These are phyloP conservation scores for Ploettnerulaceae sp. DNA, from an alignment of 2,329 filamentous ascomycete species.

Conservation along the genomic window DNA sequence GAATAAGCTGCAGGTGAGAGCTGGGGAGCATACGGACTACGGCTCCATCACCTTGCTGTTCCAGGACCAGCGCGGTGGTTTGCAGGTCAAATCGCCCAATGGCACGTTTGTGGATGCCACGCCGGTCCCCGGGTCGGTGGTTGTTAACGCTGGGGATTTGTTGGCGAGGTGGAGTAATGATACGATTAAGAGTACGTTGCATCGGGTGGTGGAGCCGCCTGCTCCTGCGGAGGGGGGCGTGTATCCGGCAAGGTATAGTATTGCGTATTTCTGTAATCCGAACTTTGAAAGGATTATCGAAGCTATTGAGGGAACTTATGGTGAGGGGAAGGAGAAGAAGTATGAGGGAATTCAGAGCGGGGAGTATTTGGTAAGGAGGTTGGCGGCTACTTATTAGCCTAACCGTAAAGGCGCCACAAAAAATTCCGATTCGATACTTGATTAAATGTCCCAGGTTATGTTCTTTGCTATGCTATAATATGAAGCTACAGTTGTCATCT, in stretches of 20 bases:
- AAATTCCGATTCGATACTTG: not conserved
- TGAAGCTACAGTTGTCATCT: not conserved
- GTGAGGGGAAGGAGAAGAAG: conserved; percentile 62
- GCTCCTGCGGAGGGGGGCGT: conserved; percentile 44
- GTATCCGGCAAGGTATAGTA: conserved; percentile 77
- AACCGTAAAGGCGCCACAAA: not conserved
- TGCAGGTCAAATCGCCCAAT: conserved; percentile 60
- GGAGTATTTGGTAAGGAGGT: conserved; percentile 72
- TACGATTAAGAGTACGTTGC: conserved; percentile 82
- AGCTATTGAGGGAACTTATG: conserved; percentile 60
- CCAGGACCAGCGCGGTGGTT: conserved; percentile 47
- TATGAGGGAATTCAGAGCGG: conserved; percentile 74
- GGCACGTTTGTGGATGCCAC: conserved; percentile 78
- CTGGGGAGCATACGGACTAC: conserved; percentile 52
- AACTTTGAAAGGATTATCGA: conserved; percentile 60
- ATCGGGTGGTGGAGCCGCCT: conserved; percentile 85
- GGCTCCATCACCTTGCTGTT: conserved; percentile 48
- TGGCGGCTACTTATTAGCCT: conserved; percentile 68
- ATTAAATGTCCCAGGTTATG: too few species aligned
- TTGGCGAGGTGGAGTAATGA: conserved; percentile 88
- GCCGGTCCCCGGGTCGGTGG: conserved; percentile 74
- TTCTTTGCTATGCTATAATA: too few species aligned
- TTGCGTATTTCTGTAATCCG: conserved; percentile 77
- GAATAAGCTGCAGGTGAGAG: conserved; percentile 43
- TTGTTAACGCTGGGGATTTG: conserved; percentile 86